These are phyloP conservation scores for Pseudozyma thailandica DNA, from an alignment of 1,284 basidiomycete genomes.

Conservation along the genomic window DNA sequence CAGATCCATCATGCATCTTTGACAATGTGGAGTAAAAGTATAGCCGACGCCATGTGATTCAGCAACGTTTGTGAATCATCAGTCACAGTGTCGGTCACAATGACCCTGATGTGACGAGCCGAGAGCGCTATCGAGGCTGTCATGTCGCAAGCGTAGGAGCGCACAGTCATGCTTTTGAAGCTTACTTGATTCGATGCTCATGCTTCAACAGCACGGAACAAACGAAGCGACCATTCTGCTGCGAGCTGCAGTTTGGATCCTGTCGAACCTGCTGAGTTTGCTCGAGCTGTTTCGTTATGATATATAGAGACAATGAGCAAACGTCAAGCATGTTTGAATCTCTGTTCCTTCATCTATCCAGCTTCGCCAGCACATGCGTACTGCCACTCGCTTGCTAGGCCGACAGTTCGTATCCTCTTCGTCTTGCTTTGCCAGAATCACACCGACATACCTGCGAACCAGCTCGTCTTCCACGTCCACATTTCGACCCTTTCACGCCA, in stretches of 20 bases:
- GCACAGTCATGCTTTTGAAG: neutral
- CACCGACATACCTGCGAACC: neutral
- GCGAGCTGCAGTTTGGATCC: neutral
- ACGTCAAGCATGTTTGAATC: neutral
- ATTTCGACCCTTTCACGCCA: neutral
- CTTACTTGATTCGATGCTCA: neutral
- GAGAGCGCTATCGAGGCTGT: neutral
- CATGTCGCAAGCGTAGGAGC: neutral
- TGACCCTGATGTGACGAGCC: too few relatives aligned
- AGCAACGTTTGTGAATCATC: constrained; percentile 7
- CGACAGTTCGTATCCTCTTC: neutral
- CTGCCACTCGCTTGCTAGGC: neutral
- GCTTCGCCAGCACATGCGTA: neutral
- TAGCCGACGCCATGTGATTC: constrained; percentile 1
- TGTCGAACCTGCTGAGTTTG: neutral
- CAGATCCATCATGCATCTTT: too few relatives aligned
- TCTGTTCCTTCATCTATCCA: neutral
- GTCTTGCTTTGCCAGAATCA: neutral
- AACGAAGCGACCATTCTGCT: neutral
- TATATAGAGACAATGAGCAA: neutral
- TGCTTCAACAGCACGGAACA: too few relatives aligned
- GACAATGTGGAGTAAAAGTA: too few relatives aligned
- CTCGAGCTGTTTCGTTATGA: neutral
- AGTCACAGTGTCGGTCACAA: neutral
- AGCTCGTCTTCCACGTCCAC: neutral